Evolutionary conservation across 768 basidiomycete species (phyloP), one percentile per base, ranked within the genome.

Genomic region (Brasilioporus rufonigricans): DNA sequence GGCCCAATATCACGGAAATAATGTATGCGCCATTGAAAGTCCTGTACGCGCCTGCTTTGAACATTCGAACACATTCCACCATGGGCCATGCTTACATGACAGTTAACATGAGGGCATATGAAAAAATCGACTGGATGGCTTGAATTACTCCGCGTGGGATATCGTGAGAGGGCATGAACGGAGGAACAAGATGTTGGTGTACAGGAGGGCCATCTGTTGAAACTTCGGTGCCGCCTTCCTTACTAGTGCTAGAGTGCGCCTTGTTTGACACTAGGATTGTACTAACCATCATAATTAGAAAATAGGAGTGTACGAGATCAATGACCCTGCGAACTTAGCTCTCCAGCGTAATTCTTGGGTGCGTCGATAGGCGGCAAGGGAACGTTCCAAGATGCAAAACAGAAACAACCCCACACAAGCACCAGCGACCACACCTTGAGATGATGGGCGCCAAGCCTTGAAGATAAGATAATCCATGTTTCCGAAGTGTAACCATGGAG

Each of bases 21-120:
- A 94, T 77, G 64, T 82, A 95, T 26, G 82, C 86, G 5, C 80
- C 86, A 60, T 93, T 85, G 72, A 89, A 94, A 7, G 89, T 89
- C 93, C 92, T 95, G 64, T 51, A 58, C 43, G 57, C 11, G 35
- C 36, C 49, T 23, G 44, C 23, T 65, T 59, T 39, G 31, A 63
- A 38, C 33, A 4, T 51, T 26, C 5, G 24, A 31, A 44, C 26
- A 11, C 44, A 13, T 48, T 36, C 29, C 56, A 38, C 19, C 18
- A 18, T 13, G 11, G 44, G 43, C 21, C 21, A 9, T 33, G 41
- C 85, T 71, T 70, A 91, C 90, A 93, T 92, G 62, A 90, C 78
- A 10, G 81, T 83, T 66, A 93, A 69, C 93, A 96, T 95, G 53
- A 95, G 78, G 5, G 76, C 60, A 61, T 91, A 95, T 24, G 72